These are phyloP conservation scores for Sugiyamaella smithiae DNA, from an alignment of 805 yeast species.

Conservation along the genomic window DNA sequence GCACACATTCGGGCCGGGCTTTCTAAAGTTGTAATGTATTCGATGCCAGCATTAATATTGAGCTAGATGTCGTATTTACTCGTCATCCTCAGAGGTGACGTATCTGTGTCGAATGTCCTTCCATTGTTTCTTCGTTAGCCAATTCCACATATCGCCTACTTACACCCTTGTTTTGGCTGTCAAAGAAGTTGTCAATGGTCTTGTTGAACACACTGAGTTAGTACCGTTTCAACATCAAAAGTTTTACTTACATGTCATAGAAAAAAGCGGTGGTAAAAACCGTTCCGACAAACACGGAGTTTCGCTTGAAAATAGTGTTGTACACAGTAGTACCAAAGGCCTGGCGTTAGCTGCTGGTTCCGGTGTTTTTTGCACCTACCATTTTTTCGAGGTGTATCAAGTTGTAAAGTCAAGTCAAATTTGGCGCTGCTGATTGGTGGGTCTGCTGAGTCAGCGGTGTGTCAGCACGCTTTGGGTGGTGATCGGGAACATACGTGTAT, in stretches of 20 bases:
- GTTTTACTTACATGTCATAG: constrained; percentile 46
- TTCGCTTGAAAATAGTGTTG: constrained; percentile 80
- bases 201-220: constrained; percentile 33
- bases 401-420: neutral
- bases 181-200: constrained; percentile 36
- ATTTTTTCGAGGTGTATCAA: neutral
- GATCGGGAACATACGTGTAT: too few relatives aligned
- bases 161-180: constrained; percentile 38
- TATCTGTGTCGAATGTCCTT: constrained; percentile 30
- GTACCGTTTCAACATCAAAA: neutral
- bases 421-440: constrained; percentile 3
- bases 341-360: constrained; percentile 18
- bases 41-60: too few relatives aligned
- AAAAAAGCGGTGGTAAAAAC: constrained; percentile 81
- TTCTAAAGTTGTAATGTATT: too few relatives aligned
- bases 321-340: constrained; percentile 48
- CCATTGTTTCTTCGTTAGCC: constrained; percentile 29
- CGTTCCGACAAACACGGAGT: constrained; percentile 81
- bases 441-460: neutral
- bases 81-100: constrained; percentile 28
- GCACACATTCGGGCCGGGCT: too few relatives aligned
- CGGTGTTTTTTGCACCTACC: neutral
- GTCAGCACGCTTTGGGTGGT: neutral
- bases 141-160: constrained; percentile 16
- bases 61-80: too few relatives aligned